These are phyloP conservation scores for Coemansia aciculifera DNA, from an alignment of 192 early-diverging fungal species.

Conservation along the genomic window DNA sequence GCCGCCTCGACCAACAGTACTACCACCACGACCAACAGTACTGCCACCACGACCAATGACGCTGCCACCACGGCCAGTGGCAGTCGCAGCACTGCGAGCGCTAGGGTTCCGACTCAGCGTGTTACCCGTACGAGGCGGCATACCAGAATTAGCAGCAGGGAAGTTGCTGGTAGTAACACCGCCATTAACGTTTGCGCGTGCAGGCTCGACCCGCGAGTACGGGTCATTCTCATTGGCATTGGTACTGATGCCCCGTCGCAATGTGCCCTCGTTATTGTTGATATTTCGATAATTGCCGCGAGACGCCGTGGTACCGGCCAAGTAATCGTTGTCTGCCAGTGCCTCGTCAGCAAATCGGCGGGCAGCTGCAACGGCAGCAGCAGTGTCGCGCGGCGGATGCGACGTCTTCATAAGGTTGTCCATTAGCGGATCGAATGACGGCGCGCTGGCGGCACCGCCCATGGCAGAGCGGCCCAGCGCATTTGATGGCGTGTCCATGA, in stretches of 20 bases:
- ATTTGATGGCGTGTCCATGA: constrained; percentile 31
- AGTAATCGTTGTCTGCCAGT: constrained; percentile 4
- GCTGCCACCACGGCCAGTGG: not conserved
- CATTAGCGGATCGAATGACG: constrained; percentile 19
- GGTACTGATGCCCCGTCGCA: not conserved
- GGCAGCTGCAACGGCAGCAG: constrained; percentile 6
- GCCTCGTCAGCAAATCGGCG: constrained; percentile 1
- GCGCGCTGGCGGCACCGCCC: not conserved
- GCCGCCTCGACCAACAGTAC: too few relatives aligned
- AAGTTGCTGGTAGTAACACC: constrained; percentile 6
- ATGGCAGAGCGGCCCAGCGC: constrained; percentile 12
- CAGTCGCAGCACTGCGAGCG: not conserved
- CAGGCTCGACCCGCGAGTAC: constrained; percentile 11
- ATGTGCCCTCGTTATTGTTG: not conserved
- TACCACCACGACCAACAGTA: not conserved
- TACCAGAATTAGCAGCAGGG: not conserved
- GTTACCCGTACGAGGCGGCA: not conserved
- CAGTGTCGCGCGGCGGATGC: constrained; percentile 8
- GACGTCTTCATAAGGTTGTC: constrained; percentile 27
- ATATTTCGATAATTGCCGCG: constrained; percentile 3
- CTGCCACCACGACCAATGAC: not conserved
- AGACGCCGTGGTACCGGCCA: not conserved
- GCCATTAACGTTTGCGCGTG: constrained; percentile 14
- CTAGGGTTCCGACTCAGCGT: constrained; percentile 12
- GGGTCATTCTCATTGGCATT: not conserved